Evolutionary conservation across 305 asterid genomes (phyloP).

Genomic region (Ilex paraguariensis): DNA sequence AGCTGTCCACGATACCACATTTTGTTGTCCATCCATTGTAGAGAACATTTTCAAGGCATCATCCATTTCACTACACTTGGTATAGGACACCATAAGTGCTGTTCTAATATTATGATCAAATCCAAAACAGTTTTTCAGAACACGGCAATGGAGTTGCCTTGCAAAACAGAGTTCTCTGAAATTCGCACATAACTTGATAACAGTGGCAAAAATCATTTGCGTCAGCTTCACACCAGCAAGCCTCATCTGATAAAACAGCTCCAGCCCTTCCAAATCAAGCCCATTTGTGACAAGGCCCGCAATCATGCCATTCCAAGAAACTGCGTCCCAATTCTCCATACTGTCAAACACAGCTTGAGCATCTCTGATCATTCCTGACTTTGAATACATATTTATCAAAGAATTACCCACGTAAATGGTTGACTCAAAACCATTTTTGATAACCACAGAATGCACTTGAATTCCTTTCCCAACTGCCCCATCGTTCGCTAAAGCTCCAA

Average conservation of each 20-base stretch:
- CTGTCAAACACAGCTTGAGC: constrained; percentile 55
- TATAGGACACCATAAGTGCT: constrained; percentile 73
- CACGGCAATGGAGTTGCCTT: constrained; percentile 66
- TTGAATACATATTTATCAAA: constrained; percentile 73
- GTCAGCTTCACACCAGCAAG: constrained; percentile 53
- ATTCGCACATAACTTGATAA: constrained; percentile 62
- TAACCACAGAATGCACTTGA: constrained; percentile 57
- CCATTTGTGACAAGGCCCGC: constrained; percentile 71
- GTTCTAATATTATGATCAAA: constrained; percentile 51
- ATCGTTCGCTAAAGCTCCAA: constrained; percentile 74
- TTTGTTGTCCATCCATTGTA: constrained; percentile 29
- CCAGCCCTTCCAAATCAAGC: constrained; percentile 58
- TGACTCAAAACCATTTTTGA: constrained; percentile 60
- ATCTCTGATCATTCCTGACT: constrained; percentile 65
- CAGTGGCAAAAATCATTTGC: constrained; percentile 42
- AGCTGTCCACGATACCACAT: constrained; percentile 93
- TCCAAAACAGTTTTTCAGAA: constrained; percentile 45
- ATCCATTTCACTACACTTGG: constrained; percentile 62
- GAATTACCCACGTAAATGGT: constrained; percentile 63
- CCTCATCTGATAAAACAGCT: constrained; percentile 57
- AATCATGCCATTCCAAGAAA: constrained; percentile 96
- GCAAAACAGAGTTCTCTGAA: constrained; percentile 57
- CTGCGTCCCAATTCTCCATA: constrained; percentile 45
- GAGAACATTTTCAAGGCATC: constrained; percentile 65
- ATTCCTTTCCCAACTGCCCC: constrained; percentile 47